Conservation (phyloP, 75 land plant genomes). For the Azolla pinnata region DNA sequence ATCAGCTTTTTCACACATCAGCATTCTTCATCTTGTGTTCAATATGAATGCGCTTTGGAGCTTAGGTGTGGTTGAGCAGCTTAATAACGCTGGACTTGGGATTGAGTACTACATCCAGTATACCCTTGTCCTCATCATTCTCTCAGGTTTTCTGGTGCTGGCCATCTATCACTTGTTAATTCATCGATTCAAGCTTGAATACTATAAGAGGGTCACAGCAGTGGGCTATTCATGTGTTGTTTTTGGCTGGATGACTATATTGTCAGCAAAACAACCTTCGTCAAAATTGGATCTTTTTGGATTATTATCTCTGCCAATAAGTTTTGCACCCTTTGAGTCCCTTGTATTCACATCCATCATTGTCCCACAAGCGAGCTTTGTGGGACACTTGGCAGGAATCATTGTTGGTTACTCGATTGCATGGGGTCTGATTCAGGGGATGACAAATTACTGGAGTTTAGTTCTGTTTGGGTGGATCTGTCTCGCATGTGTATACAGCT, state of each 20-base stretch:
- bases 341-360: conserved; percentile 93
- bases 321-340: conserved; percentile 98
- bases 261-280: conserved; percentile 89
- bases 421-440: conserved; percentile 95
- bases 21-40: conserved; percentile 89
- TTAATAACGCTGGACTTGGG: conserved; percentile 60
- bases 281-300: conserved; percentile 89
- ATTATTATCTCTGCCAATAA: conserved; percentile 82
- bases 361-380: conserved; percentile 96
- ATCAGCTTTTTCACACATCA: conserved; percentile 90
- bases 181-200: conserved; percentile 73
- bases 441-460: conserved; percentile 88
- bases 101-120: conserved; percentile 75
- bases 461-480: conserved; percentile 71
- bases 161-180: conserved; percentile 76
- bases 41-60: conserved; percentile 99
- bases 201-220: conserved; percentile 78
- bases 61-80: conserved; percentile 72
- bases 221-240: conserved; percentile 99
- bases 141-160: conserved; percentile 73
- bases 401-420: conserved; percentile 89
- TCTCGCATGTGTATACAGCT: conserved; percentile 50
- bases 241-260: conserved; percentile 99
- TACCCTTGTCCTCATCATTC: conserved; percentile 64
- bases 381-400: conserved; percentile 90